Conservation (phyloP, 441 rosid species). For the Populus hybrid region DNA sequence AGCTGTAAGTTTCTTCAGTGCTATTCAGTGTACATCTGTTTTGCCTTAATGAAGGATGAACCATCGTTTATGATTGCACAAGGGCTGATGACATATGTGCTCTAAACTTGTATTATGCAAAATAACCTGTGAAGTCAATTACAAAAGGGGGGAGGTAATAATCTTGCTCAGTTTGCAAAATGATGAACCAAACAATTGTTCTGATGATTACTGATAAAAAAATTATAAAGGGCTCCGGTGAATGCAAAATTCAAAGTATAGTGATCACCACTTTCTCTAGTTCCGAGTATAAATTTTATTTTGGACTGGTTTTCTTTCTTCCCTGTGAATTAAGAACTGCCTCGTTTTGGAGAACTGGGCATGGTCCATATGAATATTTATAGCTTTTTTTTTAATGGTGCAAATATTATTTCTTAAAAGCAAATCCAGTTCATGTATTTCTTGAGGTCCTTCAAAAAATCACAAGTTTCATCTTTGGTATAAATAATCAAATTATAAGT, state of each 20-base stretch:
- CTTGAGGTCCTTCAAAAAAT: background rate
- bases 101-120: background rate
- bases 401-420: background rate
- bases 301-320: background rate
- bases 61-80: background rate
- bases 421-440: background rate
- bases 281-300: background rate
- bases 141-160: background rate
- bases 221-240: background rate
- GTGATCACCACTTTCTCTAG: background rate
- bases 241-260: too few species aligned
- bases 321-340: background rate
- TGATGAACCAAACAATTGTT: background rate
- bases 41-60: background rate
- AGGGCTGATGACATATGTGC: background rate
- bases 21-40: background rate
- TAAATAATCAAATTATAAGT: background rate
- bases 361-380: background rate
- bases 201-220: background rate
- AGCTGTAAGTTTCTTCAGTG: background rate
- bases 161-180: background rate
- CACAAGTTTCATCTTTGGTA: background rate
- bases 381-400: background rate
- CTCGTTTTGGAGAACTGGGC: background rate
- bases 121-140: background rate